phyloP scores from a whole-genome alignment of 1,139 yeast genomes.

The Diutina sp. region DNA sequence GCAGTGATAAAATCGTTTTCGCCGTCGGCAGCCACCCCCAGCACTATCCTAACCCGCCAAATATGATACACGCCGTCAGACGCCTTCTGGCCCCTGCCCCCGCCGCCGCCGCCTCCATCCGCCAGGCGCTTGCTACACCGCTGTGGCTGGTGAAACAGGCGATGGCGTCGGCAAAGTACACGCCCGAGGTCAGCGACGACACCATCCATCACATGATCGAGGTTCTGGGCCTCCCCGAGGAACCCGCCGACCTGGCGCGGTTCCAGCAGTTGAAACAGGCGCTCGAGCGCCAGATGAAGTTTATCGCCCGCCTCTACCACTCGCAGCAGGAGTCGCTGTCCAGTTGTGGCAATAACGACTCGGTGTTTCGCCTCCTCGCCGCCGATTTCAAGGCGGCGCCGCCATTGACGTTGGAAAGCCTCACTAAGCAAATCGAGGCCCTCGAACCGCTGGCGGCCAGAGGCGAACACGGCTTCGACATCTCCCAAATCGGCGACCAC shows the following conservation, averaged over 20 bases:
- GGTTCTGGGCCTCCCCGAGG: slow-evolving; percentile 31
- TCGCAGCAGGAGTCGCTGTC: slow-evolving; percentile 7
- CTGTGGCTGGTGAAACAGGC: neutral
- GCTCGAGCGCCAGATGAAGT: slow-evolving; percentile 31
- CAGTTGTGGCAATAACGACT: slow-evolving; percentile 10
- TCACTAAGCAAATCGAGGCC: slow-evolving; percentile 10
- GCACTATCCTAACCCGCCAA: too few species aligned
- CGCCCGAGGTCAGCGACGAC: neutral
- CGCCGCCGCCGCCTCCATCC: neutral
- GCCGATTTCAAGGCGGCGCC: slow-evolving; percentile 17
- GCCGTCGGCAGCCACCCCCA: too few species aligned
- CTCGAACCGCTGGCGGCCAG: slow-evolving; percentile 12
- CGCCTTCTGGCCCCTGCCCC: neutral
- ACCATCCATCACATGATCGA: slow-evolving; percentile 19
- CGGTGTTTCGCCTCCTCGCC: slow-evolving; percentile 21
- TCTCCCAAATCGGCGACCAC: slow-evolving; percentile 3
- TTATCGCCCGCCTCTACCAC: slow-evolving; percentile 30
- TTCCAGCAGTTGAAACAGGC: slow-evolving; percentile 14
- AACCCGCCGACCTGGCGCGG: slow-evolving; percentile 12
- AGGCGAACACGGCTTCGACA: slow-evolving; percentile 15
- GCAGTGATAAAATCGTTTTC: too few species aligned
- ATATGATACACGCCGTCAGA: neutral
- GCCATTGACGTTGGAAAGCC: slow-evolving; percentile 13
- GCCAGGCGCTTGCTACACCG: neutral
- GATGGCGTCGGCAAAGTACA: neutral